Conservation (phyloP, 768 basidiomycete species). For the Rhodotorula diobovata region DNA sequence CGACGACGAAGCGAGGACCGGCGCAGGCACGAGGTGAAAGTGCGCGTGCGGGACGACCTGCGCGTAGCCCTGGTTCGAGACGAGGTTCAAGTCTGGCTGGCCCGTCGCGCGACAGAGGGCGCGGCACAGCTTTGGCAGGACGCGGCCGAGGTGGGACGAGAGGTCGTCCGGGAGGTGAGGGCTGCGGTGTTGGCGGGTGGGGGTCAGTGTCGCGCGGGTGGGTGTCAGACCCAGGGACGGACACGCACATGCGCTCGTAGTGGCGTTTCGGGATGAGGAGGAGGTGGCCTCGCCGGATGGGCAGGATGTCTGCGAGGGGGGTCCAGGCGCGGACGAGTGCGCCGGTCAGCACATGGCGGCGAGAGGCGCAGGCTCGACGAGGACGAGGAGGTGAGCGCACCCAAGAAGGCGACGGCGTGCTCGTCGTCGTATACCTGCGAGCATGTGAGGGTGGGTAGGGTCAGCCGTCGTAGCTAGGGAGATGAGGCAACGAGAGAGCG, state of each 20-base stretch:
- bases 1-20: not conserved
- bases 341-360: not conserved
- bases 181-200: not conserved
- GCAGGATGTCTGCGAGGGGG: slow-evolving; percentile 14
- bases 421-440: slow-evolving; percentile 26
- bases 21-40: slow-evolving; percentile 24
- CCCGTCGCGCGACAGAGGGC: slow-evolving; percentile 12
- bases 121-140: slow-evolving; percentile 14
- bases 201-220: no score
- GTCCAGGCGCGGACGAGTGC: not conserved
- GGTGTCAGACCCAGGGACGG: no score
- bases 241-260: slow-evolving; percentile 8
- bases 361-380: not conserved
- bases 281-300: slow-evolving; percentile 23
- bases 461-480: not conserved
- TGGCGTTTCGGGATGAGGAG: slow-evolving; percentile 18
- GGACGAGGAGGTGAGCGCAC: not conserved
- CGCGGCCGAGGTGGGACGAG: slow-evolving; percentile 7
- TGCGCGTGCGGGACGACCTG: slow-evolving; percentile 34
- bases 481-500: no score
- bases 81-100: slow-evolving; percentile 27
- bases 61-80: slow-evolving; percentile 32
- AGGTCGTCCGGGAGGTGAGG: slow-evolving; percentile 15
- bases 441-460: no score
- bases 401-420: not conserved